Base-by-base conservation (phyloP, 805 yeast species). In the Ogataea angusta region DNA sequence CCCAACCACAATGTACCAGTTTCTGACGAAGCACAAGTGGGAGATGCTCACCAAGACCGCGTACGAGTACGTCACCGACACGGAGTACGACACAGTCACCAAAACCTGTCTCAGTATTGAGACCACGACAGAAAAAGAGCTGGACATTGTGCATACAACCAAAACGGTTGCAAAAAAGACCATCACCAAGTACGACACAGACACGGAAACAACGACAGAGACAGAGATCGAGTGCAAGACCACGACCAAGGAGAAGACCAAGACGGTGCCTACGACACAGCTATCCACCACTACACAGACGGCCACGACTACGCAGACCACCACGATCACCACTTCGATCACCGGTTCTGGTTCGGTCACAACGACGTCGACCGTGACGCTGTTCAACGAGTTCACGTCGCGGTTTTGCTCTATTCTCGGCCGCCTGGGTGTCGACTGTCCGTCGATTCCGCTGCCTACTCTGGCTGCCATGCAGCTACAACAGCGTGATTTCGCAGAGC, bases 11-110 rank as follows among this genome's bases (percentile, higher is more conserved):
- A 32, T 42, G 13, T 38, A 43, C 35, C 40, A 38, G 27, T 43
- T 45, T 16, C 16, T 47, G 23, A 51, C 56, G n/a, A 47, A 49
- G 34, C 37, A 25, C 36, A 46, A 48, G 36, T 46, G 48, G 49
- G 53, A 48, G 15, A 43, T 28, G 40, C 15, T 36, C 6, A 45
- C 51, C 16, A 49, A 45, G 6, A 45, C 48, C 5, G 47, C 36
- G 23, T n/a, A 37, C 18, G 42, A 45, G 19, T 47, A 33, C 36
- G 41, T 46, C 14, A 48, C 52, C 4, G 49, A 48, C 21, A 47
- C 51, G 5, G 52, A 45, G 21, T 46, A 42, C 28, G 52, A 48
- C 28, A 47, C 51, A 1, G 17, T 34, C 13, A 48, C 54, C 5
- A 33, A 49, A 16, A 48, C 53, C 12, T 41, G 43, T 28, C 4